Base-by-base conservation (phyloP, 345 rosid genomes). In the Populus alba region DNA sequence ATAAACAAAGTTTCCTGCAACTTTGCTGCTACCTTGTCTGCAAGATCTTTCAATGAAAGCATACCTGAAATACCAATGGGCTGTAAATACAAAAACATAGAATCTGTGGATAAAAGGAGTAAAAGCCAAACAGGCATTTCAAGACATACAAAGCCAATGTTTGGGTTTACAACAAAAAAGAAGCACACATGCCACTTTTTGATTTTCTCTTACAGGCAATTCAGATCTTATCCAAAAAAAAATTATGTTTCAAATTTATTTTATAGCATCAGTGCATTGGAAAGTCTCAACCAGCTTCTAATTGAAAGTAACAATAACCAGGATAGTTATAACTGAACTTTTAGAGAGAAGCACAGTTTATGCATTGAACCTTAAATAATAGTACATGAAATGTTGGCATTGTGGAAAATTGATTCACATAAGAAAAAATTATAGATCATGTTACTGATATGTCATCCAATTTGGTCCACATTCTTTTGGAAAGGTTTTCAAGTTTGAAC, bases 11-110 rank as follows among this genome's bases (percentile, higher is more conserved):
- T 69, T 59, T 85, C 88, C 81, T 86, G 89, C 81, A 96, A 83
- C 79, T 96, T 89, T 67, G 80, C 72, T 53, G 90, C 87, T 79
- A 94, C 81, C 77, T 80, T 78, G 80, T 90, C 92, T 6, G 97
- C 93, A 69, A 96, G 97, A 84, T 94, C 98, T 84, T 89, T 94
- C 86, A 94, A 80, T 27, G 99, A 85, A 71, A 92, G 91, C 85
- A 87, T 90, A 80, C 97, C 98, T 96, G 84, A 80, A 81, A 89
- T 77, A 53, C 7, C 45, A 82, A 67, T 16, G 9, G 57, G 70
- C 57, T 23, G 75, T 25, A 62, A 16, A 62, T 17, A 49, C 22
- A 49, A 49, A 49, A 49, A 49, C 12, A 55, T 12, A 47, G 70
- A 23, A 39, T 6, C 66, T 8, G 18, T 25, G 23, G 65, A 17